Conservation (phyloP, 129 eudicot genomes). For the Lactuca sativa region DNA sequence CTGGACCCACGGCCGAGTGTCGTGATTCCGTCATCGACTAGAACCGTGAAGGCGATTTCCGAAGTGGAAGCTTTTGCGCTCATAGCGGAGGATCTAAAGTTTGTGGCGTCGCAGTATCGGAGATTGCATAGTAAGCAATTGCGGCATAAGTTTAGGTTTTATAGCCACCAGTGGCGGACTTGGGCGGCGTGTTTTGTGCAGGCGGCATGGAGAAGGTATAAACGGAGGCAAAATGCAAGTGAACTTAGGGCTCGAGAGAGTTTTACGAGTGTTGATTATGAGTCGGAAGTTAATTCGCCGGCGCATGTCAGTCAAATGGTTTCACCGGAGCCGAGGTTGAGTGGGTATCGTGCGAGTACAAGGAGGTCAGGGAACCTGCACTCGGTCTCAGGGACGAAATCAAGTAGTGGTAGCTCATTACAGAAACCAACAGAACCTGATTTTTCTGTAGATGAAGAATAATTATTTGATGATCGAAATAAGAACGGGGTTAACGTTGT, state of each 20-base stretch:
- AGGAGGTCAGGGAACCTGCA: constrained; percentile 48
- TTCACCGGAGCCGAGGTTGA: constrained; percentile 47
- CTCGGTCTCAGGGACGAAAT: constrained; percentile 39
- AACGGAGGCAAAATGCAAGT: constrained; percentile 44
- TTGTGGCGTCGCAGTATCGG: constrained; percentile 80
- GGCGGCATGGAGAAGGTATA: constrained; percentile 81
- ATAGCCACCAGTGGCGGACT: constrained; percentile 94
- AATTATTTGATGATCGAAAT: background rate
- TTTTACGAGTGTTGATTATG: constrained; percentile 27
- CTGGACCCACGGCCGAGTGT: constrained; percentile 74
- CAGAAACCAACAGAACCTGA: constrained; percentile 89
- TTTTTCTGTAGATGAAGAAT: constrained; percentile 76
- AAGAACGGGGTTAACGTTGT: background rate
- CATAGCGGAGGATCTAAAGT: constrained; percentile 76
- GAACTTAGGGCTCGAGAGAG: constrained; percentile 54
- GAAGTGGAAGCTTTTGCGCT: constrained; percentile 91
- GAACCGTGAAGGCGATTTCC: constrained; percentile 82
- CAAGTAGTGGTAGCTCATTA: constrained; percentile 46
- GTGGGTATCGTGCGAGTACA: constrained; percentile 41
- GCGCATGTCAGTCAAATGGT: constrained; percentile 19
- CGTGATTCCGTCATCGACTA: constrained; percentile 83
- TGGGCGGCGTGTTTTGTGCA: constrained; percentile 94
- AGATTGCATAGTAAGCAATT: constrained; percentile 81
- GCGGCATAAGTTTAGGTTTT: constrained; percentile 79
- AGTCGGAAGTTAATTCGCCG: constrained; percentile 15